Evolutionary conservation across 2,329 filamentous ascomycete genomes (phyloP).

Genomic region (Hymenoscyphus fraxineus): DNA sequence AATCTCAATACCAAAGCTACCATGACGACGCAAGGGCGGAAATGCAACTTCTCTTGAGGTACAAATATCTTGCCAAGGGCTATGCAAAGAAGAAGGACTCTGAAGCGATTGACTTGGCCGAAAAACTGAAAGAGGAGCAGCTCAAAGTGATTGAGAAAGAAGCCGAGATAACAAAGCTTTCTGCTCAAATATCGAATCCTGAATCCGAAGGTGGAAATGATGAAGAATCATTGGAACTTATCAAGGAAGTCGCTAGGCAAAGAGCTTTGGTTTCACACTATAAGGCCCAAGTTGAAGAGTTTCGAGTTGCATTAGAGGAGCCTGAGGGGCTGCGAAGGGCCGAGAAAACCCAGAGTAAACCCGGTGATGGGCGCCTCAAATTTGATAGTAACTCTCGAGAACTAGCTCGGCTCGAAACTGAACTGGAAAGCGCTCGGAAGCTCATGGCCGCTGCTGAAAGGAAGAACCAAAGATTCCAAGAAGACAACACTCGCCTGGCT

Average conservation of each 20-base stretch:
- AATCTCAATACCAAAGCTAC: slow-evolving; percentile 71
- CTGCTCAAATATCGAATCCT: slow-evolving; percentile 48
- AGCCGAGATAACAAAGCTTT: slow-evolving; percentile 55
- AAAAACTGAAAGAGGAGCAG: slow-evolving; percentile 65
- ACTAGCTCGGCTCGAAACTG: slow-evolving; percentile 47
- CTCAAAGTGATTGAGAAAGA: slow-evolving; percentile 63
- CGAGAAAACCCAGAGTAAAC: slow-evolving; percentile 33
- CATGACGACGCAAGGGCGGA: slow-evolving; percentile 68
- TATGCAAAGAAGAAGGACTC: slow-evolving; percentile 75
- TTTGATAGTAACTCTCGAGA: slow-evolving; percentile 53
- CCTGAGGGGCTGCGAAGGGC: slow-evolving; percentile 48
- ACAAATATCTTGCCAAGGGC: slow-evolving; percentile 75
- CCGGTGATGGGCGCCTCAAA: slow-evolving; percentile 49
- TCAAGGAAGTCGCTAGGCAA: slow-evolving; percentile 54
- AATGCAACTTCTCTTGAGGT: slow-evolving; percentile 73
- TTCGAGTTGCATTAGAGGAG: slow-evolving; percentile 49
- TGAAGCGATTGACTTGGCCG: slow-evolving; percentile 62
- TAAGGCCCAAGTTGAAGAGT: slow-evolving; percentile 54
- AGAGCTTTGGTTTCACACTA: slow-evolving; percentile 56
- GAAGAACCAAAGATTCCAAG: slow-evolving; percentile 26
- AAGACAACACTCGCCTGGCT: slow-evolving; percentile 32
- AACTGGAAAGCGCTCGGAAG: slow-evolving; percentile 50
- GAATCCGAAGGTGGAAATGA: slow-evolving; percentile 39
- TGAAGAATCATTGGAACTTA: slow-evolving; percentile 43
- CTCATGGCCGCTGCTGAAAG: slow-evolving; percentile 47